Conservation (phyloP, 176 grass and related monocot genomes). For the Dendrocalamus sinicus region DNA sequence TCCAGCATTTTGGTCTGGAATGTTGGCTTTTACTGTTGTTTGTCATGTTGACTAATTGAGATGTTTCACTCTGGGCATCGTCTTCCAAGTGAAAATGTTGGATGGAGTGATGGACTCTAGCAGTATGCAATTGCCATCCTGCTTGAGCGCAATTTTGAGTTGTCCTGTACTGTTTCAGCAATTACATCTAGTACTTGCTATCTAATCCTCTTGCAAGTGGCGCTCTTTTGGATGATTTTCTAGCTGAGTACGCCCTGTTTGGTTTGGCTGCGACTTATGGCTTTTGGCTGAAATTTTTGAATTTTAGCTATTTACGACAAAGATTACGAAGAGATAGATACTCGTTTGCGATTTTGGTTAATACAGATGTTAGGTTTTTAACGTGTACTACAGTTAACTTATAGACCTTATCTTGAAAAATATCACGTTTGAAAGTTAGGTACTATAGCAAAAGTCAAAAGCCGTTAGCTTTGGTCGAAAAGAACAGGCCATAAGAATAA, state of each 20-base stretch:
- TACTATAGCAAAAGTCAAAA: too few species aligned
- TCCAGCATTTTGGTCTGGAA: neutral
- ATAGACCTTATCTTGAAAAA: too few species aligned
- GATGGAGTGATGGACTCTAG: neutral
- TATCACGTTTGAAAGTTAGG: too few species aligned
- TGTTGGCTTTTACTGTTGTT: neutral
- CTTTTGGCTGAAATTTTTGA: too few species aligned
- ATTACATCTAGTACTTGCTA: neutral
- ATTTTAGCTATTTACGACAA: too few species aligned
- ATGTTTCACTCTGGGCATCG: neutral
- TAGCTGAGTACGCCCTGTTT: neutral
- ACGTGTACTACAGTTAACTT: too few species aligned
- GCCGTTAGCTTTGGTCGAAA: too few species aligned
- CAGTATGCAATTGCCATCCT: neutral
- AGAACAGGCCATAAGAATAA: neutral
- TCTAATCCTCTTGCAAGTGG: neutral
- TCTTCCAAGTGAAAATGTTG: neutral
- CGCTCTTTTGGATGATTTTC: slow-evolving; percentile 28
- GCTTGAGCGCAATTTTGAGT: neutral
- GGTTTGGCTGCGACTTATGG: too few species aligned
- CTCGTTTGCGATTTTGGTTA: too few species aligned
- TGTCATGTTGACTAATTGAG: neutral
- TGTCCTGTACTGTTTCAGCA: neutral
- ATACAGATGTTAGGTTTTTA: too few species aligned
- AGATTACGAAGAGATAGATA: too few species aligned